phyloP scores from a whole-genome alignment of 164 flowering plant species.

The Berberis vulgaris region DNA sequence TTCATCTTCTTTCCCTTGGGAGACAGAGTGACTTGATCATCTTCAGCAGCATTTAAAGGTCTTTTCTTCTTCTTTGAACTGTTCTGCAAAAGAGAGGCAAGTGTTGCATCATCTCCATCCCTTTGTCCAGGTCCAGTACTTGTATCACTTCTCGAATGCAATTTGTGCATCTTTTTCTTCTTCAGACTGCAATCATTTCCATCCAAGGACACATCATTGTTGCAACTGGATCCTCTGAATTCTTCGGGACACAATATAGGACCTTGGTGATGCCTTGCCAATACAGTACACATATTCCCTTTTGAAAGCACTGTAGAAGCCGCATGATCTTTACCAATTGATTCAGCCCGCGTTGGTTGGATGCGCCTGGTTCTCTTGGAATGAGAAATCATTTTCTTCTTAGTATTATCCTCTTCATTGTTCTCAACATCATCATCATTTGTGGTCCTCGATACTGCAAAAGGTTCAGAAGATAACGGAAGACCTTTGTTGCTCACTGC shows the following conservation, averaged over 20 bases:
- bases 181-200: not conserved
- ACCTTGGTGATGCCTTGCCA: slow-evolving; percentile 2
- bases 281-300: not conserved
- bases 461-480: slow-evolving; percentile 7
- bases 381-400: not conserved
- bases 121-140: not conserved
- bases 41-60: not conserved
- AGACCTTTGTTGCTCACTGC: slow-evolving; percentile 1
- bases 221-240: not conserved
- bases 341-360: not conserved
- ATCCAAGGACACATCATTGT: slow-evolving; percentile 3
- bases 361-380: not conserved
- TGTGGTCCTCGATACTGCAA: not conserved
- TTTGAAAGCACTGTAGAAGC: not conserved
- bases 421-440: slow-evolving; percentile 1
- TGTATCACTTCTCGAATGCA: not conserved
- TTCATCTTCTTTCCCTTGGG: slow-evolving; percentile 8
- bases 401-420: not conserved
- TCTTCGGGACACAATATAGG: slow-evolving; percentile 2
- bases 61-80: slow-evolving; percentile 6
- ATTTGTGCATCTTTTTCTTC: slow-evolving; percentile 1
- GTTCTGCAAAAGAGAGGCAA: slow-evolving; percentile 7
- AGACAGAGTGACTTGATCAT: not conserved
- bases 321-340: too few relatives aligned
- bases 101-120: slow-evolving; percentile 15